phyloP scores from a whole-genome alignment of 805 yeast genomes.

The Lipomyces chichibuensis region DNA sequence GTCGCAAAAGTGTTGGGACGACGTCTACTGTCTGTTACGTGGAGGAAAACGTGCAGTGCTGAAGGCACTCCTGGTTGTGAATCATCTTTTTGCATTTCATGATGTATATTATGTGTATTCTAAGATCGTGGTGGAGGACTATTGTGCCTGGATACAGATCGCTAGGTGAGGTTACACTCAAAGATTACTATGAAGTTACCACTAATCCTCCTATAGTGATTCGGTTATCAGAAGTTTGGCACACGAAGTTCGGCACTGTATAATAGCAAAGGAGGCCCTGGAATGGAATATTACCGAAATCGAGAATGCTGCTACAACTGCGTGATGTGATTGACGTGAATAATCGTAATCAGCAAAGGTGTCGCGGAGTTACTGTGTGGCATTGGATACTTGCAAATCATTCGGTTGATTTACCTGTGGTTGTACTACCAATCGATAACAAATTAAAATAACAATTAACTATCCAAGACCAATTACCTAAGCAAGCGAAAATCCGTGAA shows the following conservation, averaged over 20 bases:
- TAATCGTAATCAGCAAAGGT: background rate
- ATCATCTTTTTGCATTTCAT: constrained; percentile 78
- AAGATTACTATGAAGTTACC: background rate
- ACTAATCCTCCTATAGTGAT: background rate
- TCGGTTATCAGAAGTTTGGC: constrained; percentile 64
- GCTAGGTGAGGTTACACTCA: constrained; percentile 44
- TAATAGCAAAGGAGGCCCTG: constrained; percentile 35
- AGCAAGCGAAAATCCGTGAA: background rate
- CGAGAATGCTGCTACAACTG: constrained; percentile 32
- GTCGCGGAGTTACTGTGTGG: background rate
- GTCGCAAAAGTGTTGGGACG: constrained; percentile 68
- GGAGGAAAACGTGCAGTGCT: constrained; percentile 72
- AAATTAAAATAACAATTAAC: background rate
- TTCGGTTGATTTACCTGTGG: background rate
- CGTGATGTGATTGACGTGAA: background rate
- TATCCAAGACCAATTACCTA: background rate
- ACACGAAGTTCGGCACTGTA: constrained; percentile 55
- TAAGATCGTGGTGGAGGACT: constrained; percentile 73
- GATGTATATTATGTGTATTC: constrained; percentile 85
- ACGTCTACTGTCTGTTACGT: constrained; percentile 63
- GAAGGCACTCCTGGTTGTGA: constrained; percentile 59
- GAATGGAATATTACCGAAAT: constrained; percentile 38
- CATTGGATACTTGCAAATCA: background rate
- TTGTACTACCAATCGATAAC: background rate
- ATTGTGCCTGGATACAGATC: constrained; percentile 68